Percentiles rank a stretch among this genome's conserved stretches.
These are phyloP conservation scores for Athelia sp. DNA, from an alignment of 1,284 basidiomycete species.

Conservation along the genomic window DNA sequence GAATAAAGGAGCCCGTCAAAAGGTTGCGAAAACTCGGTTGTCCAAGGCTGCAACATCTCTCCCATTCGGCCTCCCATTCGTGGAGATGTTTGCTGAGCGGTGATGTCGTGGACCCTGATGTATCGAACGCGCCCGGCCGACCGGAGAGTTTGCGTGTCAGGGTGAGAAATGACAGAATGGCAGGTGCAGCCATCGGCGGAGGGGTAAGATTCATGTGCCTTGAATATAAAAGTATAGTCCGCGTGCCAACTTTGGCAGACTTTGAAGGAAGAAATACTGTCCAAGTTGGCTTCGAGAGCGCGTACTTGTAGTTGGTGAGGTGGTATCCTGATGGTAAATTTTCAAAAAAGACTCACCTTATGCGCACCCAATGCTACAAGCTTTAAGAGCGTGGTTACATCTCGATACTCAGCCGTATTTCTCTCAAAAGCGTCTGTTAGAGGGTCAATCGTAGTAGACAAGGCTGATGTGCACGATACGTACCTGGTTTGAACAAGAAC, in stretches of 20 bases:
- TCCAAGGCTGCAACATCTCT: slow-evolving; percentile 42
- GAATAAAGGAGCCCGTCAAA: slow-evolving; percentile 41
- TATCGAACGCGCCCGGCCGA: no score
- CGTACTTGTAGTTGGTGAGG: slow-evolving; percentile 40
- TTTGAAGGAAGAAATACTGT: slow-evolving; percentile 43
- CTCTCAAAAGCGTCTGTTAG: slow-evolving; percentile 42
- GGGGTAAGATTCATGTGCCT: slow-evolving; percentile 36
- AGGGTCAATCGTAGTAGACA: slow-evolving; percentile 5
- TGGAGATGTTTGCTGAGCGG: slow-evolving; percentile 24
- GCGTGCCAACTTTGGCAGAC: slow-evolving; percentile 16
- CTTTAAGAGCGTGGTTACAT: slow-evolving; percentile 48
- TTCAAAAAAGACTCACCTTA: slow-evolving; percentile 34
- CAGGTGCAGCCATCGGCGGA: slow-evolving; percentile 60
- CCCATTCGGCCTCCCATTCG: slow-evolving; percentile 60
- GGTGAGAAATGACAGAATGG: slow-evolving; percentile 63
- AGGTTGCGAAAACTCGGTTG: slow-evolving; percentile 22
- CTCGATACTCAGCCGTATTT: slow-evolving; percentile 34
- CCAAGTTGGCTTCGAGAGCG: slow-evolving; percentile 52
- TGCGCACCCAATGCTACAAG: slow-evolving; percentile 63
- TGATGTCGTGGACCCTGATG: slow-evolving; percentile 28
- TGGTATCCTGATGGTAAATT: no score
- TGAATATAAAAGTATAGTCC: slow-evolving; percentile 38
- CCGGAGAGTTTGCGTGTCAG: slow-evolving; percentile 38
- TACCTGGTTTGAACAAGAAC: slow-evolving; percentile 59
- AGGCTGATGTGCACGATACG: slow-evolving; percentile 24